Base-by-base conservation (phyloP, 169 alveolate species). In the Plasmodium malariae region DNA sequence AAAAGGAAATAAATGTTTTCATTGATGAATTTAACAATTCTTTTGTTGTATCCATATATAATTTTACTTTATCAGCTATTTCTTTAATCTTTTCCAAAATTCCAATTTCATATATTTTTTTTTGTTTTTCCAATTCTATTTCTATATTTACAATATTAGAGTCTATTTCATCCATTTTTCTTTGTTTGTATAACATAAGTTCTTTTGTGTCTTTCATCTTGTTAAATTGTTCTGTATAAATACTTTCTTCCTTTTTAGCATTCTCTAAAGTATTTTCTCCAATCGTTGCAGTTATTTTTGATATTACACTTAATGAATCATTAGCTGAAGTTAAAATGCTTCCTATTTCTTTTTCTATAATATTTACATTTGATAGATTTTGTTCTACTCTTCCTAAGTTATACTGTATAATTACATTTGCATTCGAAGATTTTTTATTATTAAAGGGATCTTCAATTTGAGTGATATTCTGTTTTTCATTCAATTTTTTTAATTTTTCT, bases 81-180 rank as follows among this genome's bases (percentile, higher is more conserved):
- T 78, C 69, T 32, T 63, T 37, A 28, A 78, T 49, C 40, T 63
- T 45, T 48, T 62, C 34, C 7, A 78, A 3, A 32, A 78, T 24
- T 48, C 78, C 89, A 34, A 55, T 30, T 63, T 78, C 89, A 11
- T 62, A 78, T 43, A 21, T 43, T 40, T 28, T 78, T 62, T 54
- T 78, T 7, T 51, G 19, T 37, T 28, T 54, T 2, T 48, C 30
- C 17, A 78, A 26, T 28, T 45, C 74, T 19, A 4, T 45, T 62
- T 48, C 60, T 63, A 78, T 78, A 3, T 14, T 78, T 17, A 11
- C 14, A 6, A 78, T 32, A 26, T 24, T 9, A 26, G 57, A 21
- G 26, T 37, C 26, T 26, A 62, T 9, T 0, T 14, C 28, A 17
- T 45, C 49, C 0, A 78, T 36, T 37, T 63, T 48, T 17, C n/a